These are phyloP conservation scores for Rhodamnia rubescens DNA, from an alignment of 345 rosid genomes.

Conservation along the genomic window DNA sequence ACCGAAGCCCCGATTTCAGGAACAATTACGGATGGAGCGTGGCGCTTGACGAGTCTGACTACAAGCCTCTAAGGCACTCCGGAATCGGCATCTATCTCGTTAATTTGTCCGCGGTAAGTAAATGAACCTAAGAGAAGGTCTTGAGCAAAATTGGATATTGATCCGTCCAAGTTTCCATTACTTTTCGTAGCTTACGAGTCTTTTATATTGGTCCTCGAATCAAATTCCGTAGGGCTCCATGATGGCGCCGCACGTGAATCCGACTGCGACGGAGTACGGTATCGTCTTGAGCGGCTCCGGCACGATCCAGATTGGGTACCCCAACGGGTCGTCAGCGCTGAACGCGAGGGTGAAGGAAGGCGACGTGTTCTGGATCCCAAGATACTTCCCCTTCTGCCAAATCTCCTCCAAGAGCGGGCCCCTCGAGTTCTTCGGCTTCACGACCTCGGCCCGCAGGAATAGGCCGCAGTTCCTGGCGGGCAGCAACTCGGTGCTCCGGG, in stretches of 20 bases:
- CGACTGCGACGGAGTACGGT: constrained; percentile 75
- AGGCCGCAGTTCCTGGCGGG: constrained; percentile 78
- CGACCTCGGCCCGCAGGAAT: constrained; percentile 66
- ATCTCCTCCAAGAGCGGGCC: constrained; percentile 50
- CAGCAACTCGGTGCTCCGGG: constrained; percentile 37
- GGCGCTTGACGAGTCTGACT: constrained; percentile 48
- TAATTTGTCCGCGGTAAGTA: constrained; percentile 63
- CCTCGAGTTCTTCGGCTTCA: constrained; percentile 74
- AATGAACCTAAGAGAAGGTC: neutral
- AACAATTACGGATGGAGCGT: constrained; percentile 76
- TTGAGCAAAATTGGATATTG: neutral
- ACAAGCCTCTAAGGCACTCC: constrained; percentile 47
- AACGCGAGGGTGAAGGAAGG: constrained; percentile 42
- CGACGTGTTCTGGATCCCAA: constrained; percentile 72
- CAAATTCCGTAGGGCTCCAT: constrained; percentile 51
- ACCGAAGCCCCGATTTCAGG: constrained; percentile 30
- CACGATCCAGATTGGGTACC: constrained; percentile 52
- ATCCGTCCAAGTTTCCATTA: neutral
- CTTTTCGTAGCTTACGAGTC: neutral
- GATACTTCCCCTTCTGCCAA: constrained; percentile 80
- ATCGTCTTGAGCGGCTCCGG: constrained; percentile 58
- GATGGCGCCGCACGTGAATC: constrained; percentile 92
- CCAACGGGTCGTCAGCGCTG: constrained; percentile 71
- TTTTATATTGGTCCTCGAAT: neutral
- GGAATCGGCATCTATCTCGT: constrained; percentile 67